These are phyloP conservation scores for Musa schizocarpa DNA, from an alignment of 176 grass and related monocot genomes.

Conservation along the genomic window DNA sequence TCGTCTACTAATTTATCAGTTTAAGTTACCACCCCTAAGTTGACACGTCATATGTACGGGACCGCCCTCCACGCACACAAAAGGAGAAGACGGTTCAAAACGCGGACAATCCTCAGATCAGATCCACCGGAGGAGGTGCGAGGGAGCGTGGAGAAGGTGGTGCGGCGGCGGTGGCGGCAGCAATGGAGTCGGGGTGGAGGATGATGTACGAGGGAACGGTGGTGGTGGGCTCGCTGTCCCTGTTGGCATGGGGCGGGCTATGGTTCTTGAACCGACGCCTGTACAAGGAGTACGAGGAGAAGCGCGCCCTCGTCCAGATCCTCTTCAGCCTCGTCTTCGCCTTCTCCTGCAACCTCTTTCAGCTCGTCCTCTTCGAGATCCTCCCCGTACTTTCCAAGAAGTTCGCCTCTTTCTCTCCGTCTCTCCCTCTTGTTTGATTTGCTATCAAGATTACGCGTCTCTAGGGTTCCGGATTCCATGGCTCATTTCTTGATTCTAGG, in stretches of 20 bases:
- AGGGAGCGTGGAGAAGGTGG: not conserved
- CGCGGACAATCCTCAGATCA: not conserved
- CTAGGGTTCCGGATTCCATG: not conserved
- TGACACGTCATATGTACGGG: too few relatives aligned
- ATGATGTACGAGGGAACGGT: constrained; percentile 58
- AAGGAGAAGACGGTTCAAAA: not conserved
- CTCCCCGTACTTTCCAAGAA: constrained; percentile 86
- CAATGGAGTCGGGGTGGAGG: constrained; percentile 57
- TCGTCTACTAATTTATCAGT: too few relatives aligned
- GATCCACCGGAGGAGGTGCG: constrained; percentile 1
- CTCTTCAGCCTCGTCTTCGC: constrained; percentile 99
- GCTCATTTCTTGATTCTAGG: too few relatives aligned
- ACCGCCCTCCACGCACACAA: not conserved
- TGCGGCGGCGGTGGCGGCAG: not conserved
- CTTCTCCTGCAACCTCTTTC: constrained; percentile 99
- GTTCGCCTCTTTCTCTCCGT: constrained; percentile 8
- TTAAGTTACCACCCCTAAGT: too few relatives aligned
- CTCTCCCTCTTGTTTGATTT: not conserved
- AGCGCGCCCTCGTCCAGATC: constrained; percentile 90
- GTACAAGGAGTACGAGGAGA: constrained; percentile 99
- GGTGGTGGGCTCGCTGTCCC: constrained; percentile 60
- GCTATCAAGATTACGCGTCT: not conserved
- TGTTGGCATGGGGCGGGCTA: constrained; percentile 82
- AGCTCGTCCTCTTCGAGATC: constrained; percentile 99
- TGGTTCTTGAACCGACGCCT: constrained; percentile 96